Evolutionary conservation across 176 grass and related monocot genomes (phyloP).

Genomic region (Rhynchospora pubera): DNA sequence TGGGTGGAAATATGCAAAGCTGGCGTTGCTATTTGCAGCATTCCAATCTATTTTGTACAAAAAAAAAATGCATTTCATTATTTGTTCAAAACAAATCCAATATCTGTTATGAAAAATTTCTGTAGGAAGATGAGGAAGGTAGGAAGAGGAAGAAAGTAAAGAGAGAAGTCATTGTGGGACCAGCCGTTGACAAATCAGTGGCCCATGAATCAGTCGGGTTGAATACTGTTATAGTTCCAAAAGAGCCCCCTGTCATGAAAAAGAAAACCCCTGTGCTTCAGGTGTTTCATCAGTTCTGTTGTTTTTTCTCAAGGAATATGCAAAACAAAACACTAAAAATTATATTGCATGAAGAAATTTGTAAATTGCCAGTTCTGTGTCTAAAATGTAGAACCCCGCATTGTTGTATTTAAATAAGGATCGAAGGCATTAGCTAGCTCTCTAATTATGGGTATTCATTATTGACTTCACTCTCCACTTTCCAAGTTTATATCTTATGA

Average conservation of each 20-base stretch:
- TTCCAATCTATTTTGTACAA: not conserved
- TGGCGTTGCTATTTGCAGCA: too few relatives aligned
- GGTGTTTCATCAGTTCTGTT: conserved; percentile 24
- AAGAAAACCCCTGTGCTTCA: conserved; percentile 86
- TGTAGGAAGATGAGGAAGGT: conserved; percentile 44
- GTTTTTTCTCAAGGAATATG: not conserved
- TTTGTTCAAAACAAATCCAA: not conserved
- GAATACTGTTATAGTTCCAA: conserved; percentile 59
- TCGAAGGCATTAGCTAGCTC: not conserved
- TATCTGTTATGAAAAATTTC: not conserved
- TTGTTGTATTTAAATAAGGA: not conserved
- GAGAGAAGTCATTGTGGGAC: conserved; percentile 68
- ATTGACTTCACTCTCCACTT: not conserved
- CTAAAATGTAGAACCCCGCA: not conserved
- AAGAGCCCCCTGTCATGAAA: conserved; percentile 66
- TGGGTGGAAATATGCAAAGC: not conserved
- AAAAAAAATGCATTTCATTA: not conserved
- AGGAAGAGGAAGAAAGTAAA: conserved; percentile 47
- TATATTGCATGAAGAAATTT: not conserved
- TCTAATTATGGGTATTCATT: not conserved
- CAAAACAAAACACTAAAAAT: not conserved
- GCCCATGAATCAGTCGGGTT: conserved; percentile 87
- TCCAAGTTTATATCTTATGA: not conserved
- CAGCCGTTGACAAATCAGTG: conserved; percentile 81
- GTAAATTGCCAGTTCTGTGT: not conserved